These are phyloP conservation scores for Neocucurbitaria cava DNA, from an alignment of 2,329 filamentous ascomycete genomes.

Conservation along the genomic window DNA sequence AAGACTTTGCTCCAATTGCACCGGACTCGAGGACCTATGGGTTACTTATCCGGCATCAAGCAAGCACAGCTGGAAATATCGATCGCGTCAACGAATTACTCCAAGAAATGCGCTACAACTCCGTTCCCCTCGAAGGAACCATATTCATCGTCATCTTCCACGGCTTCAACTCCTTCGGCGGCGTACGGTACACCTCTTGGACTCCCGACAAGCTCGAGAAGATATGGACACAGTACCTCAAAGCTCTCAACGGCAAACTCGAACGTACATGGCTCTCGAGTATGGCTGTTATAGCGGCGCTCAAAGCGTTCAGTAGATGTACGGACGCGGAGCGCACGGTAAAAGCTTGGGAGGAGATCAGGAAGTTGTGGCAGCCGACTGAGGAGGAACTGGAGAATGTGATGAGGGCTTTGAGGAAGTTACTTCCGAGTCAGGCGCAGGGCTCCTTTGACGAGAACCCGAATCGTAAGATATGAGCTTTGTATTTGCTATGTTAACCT, in stretches of 20 bases:
- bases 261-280: conserved; percentile 40
- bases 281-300: conserved; percentile 36
- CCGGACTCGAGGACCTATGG: conserved; percentile 83
- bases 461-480: not conserved
- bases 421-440: conserved; percentile 21
- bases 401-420: conserved; percentile 29
- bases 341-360: conserved; percentile 60
- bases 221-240: conserved; percentile 37
- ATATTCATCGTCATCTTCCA: conserved; percentile 84
- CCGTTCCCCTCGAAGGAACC: conserved; percentile 73
- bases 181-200: conserved; percentile 72
- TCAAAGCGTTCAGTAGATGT: conserved; percentile 67
- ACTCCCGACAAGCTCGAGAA: conserved; percentile 69
- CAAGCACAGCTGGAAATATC: conserved; percentile 72
- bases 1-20: conserved; percentile 69
- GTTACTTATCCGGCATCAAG: conserved; percentile 78
- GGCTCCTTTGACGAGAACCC: conserved; percentile 20
- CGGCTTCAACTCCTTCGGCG: conserved; percentile 79
- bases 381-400: conserved; percentile 43
- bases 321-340: conserved; percentile 60
- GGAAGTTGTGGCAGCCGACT: conserved; percentile 46
- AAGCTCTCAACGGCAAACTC: conserved; percentile 19
- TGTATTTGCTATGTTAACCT: not conserved
- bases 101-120: conserved; percentile 76
- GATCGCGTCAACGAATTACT: conserved; percentile 73